Evolutionary conservation across 2,329 filamentous ascomycete species (phyloP).

Genomic region (Pyrenochaeta sp.): DNA sequence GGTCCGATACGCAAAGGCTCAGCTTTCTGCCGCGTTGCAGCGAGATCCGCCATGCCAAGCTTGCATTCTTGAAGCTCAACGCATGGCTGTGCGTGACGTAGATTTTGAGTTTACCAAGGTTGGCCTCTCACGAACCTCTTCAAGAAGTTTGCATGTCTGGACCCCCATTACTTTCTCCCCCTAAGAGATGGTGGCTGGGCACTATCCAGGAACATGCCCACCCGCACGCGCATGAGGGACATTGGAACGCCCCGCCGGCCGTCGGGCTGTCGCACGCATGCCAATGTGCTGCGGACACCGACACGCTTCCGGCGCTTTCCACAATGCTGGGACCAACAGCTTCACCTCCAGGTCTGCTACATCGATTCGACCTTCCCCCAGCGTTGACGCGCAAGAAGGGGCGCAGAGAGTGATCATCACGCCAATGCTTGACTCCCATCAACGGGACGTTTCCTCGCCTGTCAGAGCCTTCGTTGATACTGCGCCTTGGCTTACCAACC

Average conservation of each 20-base stretch:
- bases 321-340: slow-evolving; percentile 3
- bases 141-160: slow-evolving; percentile 4
- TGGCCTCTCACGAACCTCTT: slow-evolving; percentile 3
- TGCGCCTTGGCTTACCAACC: neutral
- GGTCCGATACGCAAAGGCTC: slow-evolving; percentile 41
- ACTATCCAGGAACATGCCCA: slow-evolving; percentile 23
- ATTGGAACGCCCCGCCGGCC: slow-evolving; percentile 1
- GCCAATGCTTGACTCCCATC: neutral
- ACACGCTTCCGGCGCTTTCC: slow-evolving; percentile 5
- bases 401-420: slow-evolving; percentile 1
- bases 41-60: slow-evolving; percentile 23
- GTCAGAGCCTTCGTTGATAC: neutral
- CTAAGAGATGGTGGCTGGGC: slow-evolving; percentile 6
- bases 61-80: slow-evolving; percentile 15
- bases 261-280: neutral
- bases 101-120: slow-evolving; percentile 20
- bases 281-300: neutral
- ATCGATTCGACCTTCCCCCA: slow-evolving; percentile 7
- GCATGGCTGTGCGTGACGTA: slow-evolving; percentile 32
- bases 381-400: slow-evolving; percentile 10
- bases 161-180: slow-evolving; percentile 4
- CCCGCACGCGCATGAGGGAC: slow-evolving; percentile 25
- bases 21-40: slow-evolving; percentile 34
- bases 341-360: slow-evolving; percentile 1
- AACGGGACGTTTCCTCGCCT: slow-evolving; percentile 1